These are phyloP conservation scores for Odontarrhena argentea DNA, from an alignment of 345 rosid species.

Conservation along the genomic window DNA sequence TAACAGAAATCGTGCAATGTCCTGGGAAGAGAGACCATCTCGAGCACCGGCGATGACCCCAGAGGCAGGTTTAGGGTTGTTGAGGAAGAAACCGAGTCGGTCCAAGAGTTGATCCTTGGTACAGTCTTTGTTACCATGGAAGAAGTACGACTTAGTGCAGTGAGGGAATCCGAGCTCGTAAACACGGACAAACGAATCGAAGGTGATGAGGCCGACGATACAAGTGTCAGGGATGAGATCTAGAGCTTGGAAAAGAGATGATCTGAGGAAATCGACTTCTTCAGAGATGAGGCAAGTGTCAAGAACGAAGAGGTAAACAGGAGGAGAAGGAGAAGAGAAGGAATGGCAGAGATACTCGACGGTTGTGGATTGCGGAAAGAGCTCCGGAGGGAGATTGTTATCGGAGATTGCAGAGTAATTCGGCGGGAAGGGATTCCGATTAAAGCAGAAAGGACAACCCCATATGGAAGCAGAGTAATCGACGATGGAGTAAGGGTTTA, in stretches of 20 bases:
- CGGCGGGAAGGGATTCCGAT: slow-evolving; percentile 81
- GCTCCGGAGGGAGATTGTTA: slow-evolving; percentile 90
- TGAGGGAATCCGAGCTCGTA: slow-evolving; percentile 84
- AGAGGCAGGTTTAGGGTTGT: slow-evolving; percentile 70
- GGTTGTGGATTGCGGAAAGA: slow-evolving; percentile 82
- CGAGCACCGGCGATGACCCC: slow-evolving; percentile 90
- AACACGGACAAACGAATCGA: slow-evolving; percentile 72
- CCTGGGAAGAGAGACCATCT: slow-evolving; percentile 86
- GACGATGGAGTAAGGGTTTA: slow-evolving; percentile 77
- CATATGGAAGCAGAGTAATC: slow-evolving; percentile 82
- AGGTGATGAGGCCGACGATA: slow-evolving; percentile 78
- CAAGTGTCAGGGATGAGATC: slow-evolving; percentile 73
- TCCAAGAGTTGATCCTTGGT: slow-evolving; percentile 83
- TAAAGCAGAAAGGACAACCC: slow-evolving; percentile 95
- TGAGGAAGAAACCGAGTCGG: slow-evolving; percentile 74
- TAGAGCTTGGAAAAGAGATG: slow-evolving; percentile 77
- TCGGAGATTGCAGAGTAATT: slow-evolving; percentile 76
- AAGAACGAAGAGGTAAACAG: slow-evolving; percentile 75
- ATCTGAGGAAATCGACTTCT: slow-evolving; percentile 78
- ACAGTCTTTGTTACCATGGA: slow-evolving; percentile 77
- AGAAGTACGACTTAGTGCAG: slow-evolving; percentile 72
- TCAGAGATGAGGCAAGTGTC: slow-evolving; percentile 88
- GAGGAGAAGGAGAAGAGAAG: slow-evolving; percentile 52
- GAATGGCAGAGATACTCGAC: slow-evolving; percentile 66
- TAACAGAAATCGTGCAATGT: slow-evolving; percentile 83